Conservation (phyloP, 2,329 filamentous ascomycete genomes). For the Talaromyces sp. region DNA sequence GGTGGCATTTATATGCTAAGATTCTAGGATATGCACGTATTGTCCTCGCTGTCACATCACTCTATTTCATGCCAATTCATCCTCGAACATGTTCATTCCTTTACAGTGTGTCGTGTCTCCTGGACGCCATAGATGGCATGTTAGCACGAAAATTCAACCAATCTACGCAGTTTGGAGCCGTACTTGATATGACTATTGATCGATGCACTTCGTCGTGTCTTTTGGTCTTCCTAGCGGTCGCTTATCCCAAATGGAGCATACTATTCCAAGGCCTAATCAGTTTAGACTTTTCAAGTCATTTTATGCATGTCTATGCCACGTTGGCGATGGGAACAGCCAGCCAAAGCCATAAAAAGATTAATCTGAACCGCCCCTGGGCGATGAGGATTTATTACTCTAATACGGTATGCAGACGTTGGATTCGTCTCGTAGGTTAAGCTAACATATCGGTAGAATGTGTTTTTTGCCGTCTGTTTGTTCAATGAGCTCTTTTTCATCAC, state of each 20-base stretch:
- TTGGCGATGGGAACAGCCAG: constrained; percentile 78
- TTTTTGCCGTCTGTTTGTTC: constrained; percentile 83
- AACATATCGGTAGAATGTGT: constrained; percentile 61
- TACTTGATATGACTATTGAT: constrained; percentile 98
- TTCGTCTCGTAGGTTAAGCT: background rate
- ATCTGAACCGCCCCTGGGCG: constrained; percentile 80
- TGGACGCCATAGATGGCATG: constrained; percentile 91
- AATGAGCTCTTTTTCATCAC: constrained; percentile 98
- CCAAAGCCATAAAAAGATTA: constrained; percentile 90
- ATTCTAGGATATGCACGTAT: constrained; percentile 69
- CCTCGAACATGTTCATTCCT: constrained; percentile 81
- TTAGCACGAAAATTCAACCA: constrained; percentile 83
- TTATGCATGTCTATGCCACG: constrained; percentile 98
- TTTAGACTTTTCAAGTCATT: constrained; percentile 91
- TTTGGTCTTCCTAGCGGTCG: constrained; percentile 87
- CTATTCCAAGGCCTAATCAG: constrained; percentile 91
- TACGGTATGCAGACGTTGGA: constrained; percentile 60
- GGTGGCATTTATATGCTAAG: background rate
- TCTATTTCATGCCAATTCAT: constrained; percentile 99
- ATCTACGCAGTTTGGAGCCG: constrained; percentile 90
- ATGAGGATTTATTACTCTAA: constrained; percentile 96
- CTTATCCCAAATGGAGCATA: constrained; percentile 89
- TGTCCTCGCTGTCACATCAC: constrained; percentile 77
- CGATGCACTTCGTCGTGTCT: constrained; percentile 93
- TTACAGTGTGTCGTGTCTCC: constrained; percentile 89